A percentile compares a stretch with the other conserved stretches of the same genome.
Conservation (phyloP, 306 rosid genomes). For the Quercus mongolica region DNA sequence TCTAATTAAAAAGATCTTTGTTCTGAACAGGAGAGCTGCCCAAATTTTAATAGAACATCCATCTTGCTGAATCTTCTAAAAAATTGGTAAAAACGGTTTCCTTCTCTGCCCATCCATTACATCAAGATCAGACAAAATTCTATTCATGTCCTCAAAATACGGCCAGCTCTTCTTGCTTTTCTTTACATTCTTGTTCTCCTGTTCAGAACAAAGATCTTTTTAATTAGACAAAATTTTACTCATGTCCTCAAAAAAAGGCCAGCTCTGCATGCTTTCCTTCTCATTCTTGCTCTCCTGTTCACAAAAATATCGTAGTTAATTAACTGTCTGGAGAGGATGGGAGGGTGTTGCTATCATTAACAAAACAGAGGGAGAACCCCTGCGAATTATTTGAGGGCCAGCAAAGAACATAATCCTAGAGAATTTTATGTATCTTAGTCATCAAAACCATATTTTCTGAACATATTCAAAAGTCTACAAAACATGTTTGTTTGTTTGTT, state of each 20-base stretch:
- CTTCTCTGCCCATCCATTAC: too few species aligned
- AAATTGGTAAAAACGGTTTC: too few species aligned
- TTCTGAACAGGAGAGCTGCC: too few species aligned
- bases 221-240: conserved; percentile 37
- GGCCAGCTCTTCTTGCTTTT: conserved; percentile 61
- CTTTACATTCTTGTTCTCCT: conserved; percentile 65
- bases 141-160: conserved; percentile 46
- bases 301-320: background rate
- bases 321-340: background rate
- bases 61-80: background rate
- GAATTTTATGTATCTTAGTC: too few species aligned
- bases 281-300: conserved; percentile 42
- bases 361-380: too few species aligned
- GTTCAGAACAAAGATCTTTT: conserved; percentile 14
- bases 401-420: too few species aligned
- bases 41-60: background rate
- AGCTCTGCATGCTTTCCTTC: conserved; percentile 41
- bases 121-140: too few species aligned
- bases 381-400: too few species aligned
- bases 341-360: background rate
- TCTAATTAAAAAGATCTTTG: too few species aligned
- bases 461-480: too few species aligned
- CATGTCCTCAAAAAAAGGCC: conserved; percentile 72
- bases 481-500: too few species aligned
- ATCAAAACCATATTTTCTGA: too few species aligned